Conservation (phyloP, 257 asterid species). For the Henckelia pumila region DNA sequence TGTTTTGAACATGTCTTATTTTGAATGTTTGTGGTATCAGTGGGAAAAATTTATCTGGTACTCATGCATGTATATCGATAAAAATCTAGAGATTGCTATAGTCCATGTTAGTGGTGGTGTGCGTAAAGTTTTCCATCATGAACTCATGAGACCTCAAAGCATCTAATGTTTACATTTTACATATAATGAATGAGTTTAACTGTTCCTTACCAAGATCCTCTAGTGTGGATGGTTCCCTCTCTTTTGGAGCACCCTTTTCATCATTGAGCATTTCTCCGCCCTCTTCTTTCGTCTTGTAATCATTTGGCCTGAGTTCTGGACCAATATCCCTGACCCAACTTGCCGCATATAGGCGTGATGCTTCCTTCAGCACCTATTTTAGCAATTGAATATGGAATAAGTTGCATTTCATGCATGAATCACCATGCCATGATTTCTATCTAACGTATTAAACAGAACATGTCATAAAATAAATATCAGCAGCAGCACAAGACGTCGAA, state of each 20-base stretch:
- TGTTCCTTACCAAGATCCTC: constrained; percentile 80
- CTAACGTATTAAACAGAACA: background rate
- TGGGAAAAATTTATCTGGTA: background rate
- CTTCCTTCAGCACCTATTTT: constrained; percentile 75
- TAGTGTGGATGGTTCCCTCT: constrained; percentile 69
- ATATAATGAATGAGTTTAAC: background rate
- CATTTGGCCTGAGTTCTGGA: constrained; percentile 83
- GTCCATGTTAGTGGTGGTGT: background rate
- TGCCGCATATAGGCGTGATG: constrained; percentile 73
- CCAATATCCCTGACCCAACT: constrained; percentile 97
- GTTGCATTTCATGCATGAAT: constrained; percentile 7
- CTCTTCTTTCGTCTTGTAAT: constrained; percentile 55
- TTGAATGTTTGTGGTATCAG: too few relatives aligned
- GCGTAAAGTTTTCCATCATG: too few relatives aligned
- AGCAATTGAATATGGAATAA: constrained; percentile 10
- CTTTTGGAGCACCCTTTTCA: constrained; percentile 30
- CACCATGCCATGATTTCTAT: constrained; percentile 2
- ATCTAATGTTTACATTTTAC: background rate
- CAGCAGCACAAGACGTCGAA: background rate
- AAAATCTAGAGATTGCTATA: background rate
- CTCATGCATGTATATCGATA: background rate
- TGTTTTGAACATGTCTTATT: background rate
- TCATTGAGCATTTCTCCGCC: constrained; percentile 25
- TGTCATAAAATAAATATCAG: background rate
- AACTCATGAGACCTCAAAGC: background rate